phyloP scores from a whole-genome alignment of 768 basidiomycete genomes.

The Leccinellum rugosiceps region DNA sequence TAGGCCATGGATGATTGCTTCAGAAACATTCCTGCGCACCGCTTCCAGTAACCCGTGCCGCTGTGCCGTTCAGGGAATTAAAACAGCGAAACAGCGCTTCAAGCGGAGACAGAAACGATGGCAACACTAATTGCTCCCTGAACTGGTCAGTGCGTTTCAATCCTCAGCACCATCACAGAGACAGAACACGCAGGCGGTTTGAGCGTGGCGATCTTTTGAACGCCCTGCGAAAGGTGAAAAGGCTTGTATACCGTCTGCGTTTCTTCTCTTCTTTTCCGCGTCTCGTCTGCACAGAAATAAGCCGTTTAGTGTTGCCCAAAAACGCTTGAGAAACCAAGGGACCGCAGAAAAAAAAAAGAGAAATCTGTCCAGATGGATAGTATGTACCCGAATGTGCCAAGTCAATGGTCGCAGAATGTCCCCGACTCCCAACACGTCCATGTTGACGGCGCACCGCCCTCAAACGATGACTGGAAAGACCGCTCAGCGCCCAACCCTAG shows the following conservation, averaged over 20 bases:
- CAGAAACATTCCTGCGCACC: conserved; percentile 21
- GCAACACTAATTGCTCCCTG: conserved; percentile 22
- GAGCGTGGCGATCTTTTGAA: conserved; percentile 33
- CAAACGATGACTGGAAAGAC: conserved; percentile 42
- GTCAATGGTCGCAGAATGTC: conserved; percentile 40
- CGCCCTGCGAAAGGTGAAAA: conserved; percentile 39
- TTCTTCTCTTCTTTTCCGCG: conserved; percentile 35
- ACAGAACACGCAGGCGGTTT: conserved; percentile 39
- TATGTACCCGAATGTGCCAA: conserved; percentile 46
- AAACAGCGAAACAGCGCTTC: conserved; percentile 23
- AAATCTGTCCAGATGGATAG: conserved; percentile 41
- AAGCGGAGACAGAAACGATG: conserved; percentile 27
- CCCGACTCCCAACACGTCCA: conserved; percentile 32
- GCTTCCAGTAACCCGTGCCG: conserved; percentile 24
- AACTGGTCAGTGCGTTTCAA: conserved; percentile 34
- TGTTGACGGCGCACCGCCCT: conserved; percentile 27
- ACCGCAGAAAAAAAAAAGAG: conserved; percentile 38
- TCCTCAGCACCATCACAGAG: conserved; percentile 39
- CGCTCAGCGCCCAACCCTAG: conserved; percentile 24
- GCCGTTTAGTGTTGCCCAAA: conserved; percentile 42
- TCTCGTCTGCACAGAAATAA: conserved; percentile 44
- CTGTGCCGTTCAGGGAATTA: conserved; percentile 21
- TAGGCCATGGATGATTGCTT: conserved; percentile 22
- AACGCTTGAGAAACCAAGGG: conserved; percentile 41
- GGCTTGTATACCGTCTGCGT: conserved; percentile 37